Percentiles rank a stretch among this genome's conserved stretches.
Conservation (phyloP, 2,329 filamentous ascomycete genomes). For the Cyphellophora europaea region DNA sequence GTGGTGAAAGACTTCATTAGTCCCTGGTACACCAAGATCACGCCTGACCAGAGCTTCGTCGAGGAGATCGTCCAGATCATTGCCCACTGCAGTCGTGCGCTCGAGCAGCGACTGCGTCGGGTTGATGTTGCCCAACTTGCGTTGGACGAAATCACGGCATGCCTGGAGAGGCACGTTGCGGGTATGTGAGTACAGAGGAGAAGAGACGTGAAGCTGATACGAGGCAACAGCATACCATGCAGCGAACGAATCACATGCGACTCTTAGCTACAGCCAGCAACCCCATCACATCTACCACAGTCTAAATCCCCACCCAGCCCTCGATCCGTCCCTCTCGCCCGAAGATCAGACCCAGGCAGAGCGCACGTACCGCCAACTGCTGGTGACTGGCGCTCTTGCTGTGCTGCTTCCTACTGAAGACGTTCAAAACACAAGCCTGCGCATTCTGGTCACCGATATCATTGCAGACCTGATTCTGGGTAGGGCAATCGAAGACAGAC, state of each 20-base stretch:
- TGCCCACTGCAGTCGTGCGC: conserved; percentile 77
- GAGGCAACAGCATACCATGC: conserved; percentile 58
- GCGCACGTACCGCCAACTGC: conserved; percentile 71
- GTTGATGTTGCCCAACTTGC: conserved; percentile 75
- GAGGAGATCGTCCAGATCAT: conserved; percentile 83
- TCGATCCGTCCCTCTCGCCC: conserved; percentile 29
- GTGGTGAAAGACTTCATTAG: conserved; percentile 85
- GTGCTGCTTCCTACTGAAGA: conserved; percentile 87
- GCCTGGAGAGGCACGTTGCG: conserved; percentile 70
- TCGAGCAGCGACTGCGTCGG: conserved; percentile 77
- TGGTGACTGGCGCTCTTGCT: conserved; percentile 74
- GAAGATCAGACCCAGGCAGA: conserved; percentile 63
- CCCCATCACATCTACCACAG: conserved; percentile 71
- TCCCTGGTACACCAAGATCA: conserved; percentile 88
- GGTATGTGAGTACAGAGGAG: conserved; percentile 42
- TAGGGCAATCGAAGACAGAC: conserved; percentile 67
- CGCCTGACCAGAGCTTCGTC: conserved; percentile 78
- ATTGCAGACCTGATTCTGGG: conserved; percentile 84
- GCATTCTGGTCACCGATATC: conserved; percentile 75
- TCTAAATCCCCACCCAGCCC: conserved; percentile 67
- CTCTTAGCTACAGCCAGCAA: conserved; percentile 52
- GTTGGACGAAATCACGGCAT: conserved; percentile 76
- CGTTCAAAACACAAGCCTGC: conserved; percentile 76
- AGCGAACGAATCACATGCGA: conserved; percentile 49
- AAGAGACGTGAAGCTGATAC: conserved; percentile 2